Evolutionary conservation across 305 asterid genomes (phyloP), one percentile per base, ranked within the genome.

Genomic region (Salvia sclarea): DNA sequence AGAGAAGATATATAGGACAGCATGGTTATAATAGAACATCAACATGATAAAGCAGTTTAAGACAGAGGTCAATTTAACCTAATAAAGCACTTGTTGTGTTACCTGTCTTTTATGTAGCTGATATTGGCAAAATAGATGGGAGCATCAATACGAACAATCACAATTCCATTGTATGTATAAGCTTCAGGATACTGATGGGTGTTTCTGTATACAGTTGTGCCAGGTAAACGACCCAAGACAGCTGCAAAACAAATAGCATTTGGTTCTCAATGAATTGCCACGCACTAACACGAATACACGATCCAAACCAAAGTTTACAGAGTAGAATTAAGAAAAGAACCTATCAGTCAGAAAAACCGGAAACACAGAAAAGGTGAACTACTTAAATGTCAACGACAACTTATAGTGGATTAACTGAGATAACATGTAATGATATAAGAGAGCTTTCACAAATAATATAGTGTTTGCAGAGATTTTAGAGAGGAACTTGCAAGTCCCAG

Each of bases 161-260:
- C 99, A 49, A 94, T 87, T 72, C 99, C 99, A 0, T 94, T 89
- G 81, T 89, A 94, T 58, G 99, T 91, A 83, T 91, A 91, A 49
- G 99, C 91, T 79, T 94, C 99, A 35, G 98, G 99, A 80, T 94
- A 94, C 79, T 94, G 99, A 78, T 87, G 88, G 68, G 77, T 78
- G 78, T 94, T 94, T 79, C 99, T 82, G 56, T 94, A 94, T 63
- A 94, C 81, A 22, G 99, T 94, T 30, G 99, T 94, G 43, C 98
- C 99, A 72, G 99, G 99, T 77, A 94, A 86, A 55, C 99, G 96
- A 21, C 99, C 98, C 85, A 94, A 85, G 75, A 83, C 83, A 80
- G 99, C 98, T 94, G 92, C 80, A 71, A 52, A 72, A 69, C 17
- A 73, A 62, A 62, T 58, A 64, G 68, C 44, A 12, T 35, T 50